Evolutionary conservation across 306 rosid genomes (phyloP).

Genomic region (Luffa acutangula): DNA sequence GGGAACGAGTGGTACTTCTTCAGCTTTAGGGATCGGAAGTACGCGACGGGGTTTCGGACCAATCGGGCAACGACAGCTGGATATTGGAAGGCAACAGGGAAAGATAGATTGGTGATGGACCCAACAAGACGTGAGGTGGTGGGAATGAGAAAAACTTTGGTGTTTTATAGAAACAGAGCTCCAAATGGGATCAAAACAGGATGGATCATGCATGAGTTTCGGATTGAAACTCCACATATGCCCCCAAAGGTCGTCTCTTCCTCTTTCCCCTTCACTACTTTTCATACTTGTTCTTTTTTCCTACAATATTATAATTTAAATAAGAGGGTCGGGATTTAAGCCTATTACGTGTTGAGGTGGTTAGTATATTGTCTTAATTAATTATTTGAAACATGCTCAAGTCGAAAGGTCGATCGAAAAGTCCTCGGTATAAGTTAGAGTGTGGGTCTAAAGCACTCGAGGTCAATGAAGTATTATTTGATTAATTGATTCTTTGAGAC

Average conservation of each 20-base stretch:
- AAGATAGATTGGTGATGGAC: not conserved
- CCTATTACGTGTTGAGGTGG: too few species aligned
- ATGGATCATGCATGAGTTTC: conserved; percentile 8
- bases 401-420: too few species aligned
- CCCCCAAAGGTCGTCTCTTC: not conserved
- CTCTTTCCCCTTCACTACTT: not conserved
- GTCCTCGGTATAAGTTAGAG: too few species aligned
- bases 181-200: conserved; percentile 4
- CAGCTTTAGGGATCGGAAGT: not conserved
- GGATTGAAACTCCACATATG: not conserved
- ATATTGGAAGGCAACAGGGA: conserved; percentile 1
- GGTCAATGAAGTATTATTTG: too few species aligned
- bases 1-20: conserved; percentile 2
- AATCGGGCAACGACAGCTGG: not conserved
- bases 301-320: too few species aligned
- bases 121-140: not conserved
- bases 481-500: not conserved
- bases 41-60: not conserved
- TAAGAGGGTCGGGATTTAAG: not conserved
- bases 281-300: not conserved
- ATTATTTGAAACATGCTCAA: too few species aligned
- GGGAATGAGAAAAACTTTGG: conserved; percentile 6
- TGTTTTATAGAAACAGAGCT: not conserved
- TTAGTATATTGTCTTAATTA: too few species aligned
- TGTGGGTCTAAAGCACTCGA: too few species aligned